phyloP scores from a whole-genome alignment of 176 grass and related monocot species.

The Triticum timopheevii region DNA sequence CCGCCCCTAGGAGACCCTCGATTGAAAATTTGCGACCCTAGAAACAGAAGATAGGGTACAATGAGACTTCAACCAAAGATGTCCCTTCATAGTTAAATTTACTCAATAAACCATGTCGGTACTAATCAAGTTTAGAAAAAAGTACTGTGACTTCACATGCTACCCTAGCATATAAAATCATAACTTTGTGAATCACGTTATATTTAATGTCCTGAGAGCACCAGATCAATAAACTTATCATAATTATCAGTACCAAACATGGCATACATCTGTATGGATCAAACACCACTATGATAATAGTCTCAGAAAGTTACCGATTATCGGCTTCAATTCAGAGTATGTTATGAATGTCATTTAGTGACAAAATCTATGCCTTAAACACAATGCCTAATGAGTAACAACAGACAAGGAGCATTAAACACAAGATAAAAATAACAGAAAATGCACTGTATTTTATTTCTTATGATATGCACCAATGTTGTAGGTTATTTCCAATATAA shows the following conservation, averaged over 20 bases:
- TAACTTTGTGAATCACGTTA: background rate
- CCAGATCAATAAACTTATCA: background rate
- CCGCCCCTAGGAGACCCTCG: slow-evolving; percentile 74
- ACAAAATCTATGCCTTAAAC: background rate
- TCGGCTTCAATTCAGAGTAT: slow-evolving; percentile 3
- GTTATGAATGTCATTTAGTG: background rate
- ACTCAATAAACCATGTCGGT: slow-evolving; percentile 6
- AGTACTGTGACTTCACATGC: background rate
- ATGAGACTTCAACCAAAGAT: slow-evolving; percentile 32
- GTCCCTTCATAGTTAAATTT: background rate
- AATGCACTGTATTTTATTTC: background rate
- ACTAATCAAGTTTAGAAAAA: background rate
- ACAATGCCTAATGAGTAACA: background rate
- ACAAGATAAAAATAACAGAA: slow-evolving; percentile 11
- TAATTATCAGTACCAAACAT: slow-evolving; percentile 6
- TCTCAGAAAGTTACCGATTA: slow-evolving; percentile 8
- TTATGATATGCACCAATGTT: background rate
- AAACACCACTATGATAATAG: background rate
- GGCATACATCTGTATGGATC: background rate
- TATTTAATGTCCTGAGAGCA: background rate
- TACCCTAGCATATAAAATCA: background rate
- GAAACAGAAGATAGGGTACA: slow-evolving; percentile 17
- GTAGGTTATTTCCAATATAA: background rate
- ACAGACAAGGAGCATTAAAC: background rate
- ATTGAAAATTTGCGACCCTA: slow-evolving; percentile 99